phyloP scores from a whole-genome alignment of 2,329 filamentous ascomycete species.

The Fusarium oligoseptatum region DNA sequence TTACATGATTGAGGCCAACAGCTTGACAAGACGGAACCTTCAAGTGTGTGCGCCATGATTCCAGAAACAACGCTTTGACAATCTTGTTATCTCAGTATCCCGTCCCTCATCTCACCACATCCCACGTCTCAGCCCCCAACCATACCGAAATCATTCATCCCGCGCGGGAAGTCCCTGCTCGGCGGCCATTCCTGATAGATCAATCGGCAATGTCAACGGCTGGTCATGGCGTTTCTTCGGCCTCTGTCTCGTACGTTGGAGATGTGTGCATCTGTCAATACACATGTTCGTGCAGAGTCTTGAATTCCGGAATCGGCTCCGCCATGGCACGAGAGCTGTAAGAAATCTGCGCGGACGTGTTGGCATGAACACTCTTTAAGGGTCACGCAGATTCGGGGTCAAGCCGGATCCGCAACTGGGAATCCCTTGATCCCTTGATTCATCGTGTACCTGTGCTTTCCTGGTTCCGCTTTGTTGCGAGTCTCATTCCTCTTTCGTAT shows the following conservation, averaged over 20 bases:
- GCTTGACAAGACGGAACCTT: background rate
- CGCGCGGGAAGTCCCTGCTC: constrained; percentile 16
- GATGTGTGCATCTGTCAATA: background rate
- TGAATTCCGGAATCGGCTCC: background rate
- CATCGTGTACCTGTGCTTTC: constrained; percentile 7
- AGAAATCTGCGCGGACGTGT: background rate
- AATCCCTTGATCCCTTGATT: constrained; percentile 20
- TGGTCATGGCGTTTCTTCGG: constrained; percentile 7
- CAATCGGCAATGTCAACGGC: constrained; percentile 10
- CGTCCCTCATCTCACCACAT: constrained; percentile 17
- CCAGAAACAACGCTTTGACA: constrained; percentile 16
- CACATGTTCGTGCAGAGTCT: background rate
- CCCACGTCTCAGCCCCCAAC: constrained; percentile 30
- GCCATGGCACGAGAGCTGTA: background rate
- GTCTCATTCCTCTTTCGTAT: background rate
- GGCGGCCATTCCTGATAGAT: constrained; percentile 16
- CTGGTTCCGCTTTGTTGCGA: constrained; percentile 5
- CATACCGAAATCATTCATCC: constrained; percentile 10
- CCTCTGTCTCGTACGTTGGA: constrained; percentile 19
- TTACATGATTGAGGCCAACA: constrained; percentile 3
- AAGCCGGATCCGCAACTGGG: constrained; percentile 29
- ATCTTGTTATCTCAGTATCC: constrained; percentile 14
- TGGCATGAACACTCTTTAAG: background rate
- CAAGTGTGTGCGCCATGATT: constrained; percentile 7
- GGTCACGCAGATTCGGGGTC: background rate